Conservation (phyloP, 371 early-diverging fungal genomes). For the Mortierella sp. region DNA sequence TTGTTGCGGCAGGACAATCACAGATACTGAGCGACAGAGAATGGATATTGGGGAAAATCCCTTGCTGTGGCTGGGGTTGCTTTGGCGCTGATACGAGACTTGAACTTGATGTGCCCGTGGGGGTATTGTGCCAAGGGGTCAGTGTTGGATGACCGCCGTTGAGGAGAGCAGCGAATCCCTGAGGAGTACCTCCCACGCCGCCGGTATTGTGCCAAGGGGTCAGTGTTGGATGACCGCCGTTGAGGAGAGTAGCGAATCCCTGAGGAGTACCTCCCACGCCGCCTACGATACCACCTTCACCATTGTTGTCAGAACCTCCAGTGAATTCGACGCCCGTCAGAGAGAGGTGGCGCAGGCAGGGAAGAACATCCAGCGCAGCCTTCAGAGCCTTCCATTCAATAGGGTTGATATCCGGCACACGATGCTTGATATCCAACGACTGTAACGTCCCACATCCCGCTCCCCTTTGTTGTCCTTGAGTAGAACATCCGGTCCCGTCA, state of each 20-base stretch:
- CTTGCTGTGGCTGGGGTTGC: background rate
- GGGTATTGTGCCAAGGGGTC: background rate
- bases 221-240: background rate
- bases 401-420: conserved; percentile 39
- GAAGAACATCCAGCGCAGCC: conserved; percentile 21
- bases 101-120: background rate
- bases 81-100: background rate
- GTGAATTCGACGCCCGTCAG: conserved; percentile 38
- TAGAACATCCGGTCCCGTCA: background rate
- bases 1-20: conserved; percentile 23
- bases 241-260: background rate
- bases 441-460: conserved; percentile 12
- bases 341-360: conserved; percentile 21
- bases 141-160: background rate
- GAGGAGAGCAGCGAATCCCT: background rate
- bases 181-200: background rate
- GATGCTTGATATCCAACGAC: conserved; percentile 33
- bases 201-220: background rate
- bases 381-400: conserved; percentile 38
- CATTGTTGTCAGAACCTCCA: conserved; percentile 15
- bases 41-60: conserved; percentile 19
- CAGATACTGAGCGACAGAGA: conserved; percentile 33
- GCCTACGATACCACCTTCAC: background rate
- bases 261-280: background rate
- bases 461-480: background rate